phyloP scores from a whole-genome alignment of 805 yeast genomes.

The Suhomyces emberorum region DNA sequence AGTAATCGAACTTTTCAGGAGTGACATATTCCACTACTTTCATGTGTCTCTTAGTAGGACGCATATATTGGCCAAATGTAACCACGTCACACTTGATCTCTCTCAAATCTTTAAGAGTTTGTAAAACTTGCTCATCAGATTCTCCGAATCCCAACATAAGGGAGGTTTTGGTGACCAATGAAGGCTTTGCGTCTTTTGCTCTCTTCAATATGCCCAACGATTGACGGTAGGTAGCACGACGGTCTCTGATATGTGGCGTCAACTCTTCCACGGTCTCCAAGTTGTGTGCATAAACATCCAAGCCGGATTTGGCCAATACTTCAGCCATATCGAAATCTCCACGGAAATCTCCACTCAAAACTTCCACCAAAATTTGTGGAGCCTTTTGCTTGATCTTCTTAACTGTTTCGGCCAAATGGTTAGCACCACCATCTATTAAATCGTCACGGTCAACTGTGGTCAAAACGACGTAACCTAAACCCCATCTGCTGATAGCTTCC shows the following conservation, averaged over 20 bases:
- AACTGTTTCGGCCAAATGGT: slow-evolving; percentile 88
- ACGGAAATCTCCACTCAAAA: slow-evolving; percentile 90
- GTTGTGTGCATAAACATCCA: slow-evolving; percentile 97
- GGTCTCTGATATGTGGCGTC: slow-evolving; percentile 93
- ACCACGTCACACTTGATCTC: slow-evolving; percentile 83
- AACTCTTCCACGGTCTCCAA: slow-evolving; percentile 93
- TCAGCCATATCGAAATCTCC: slow-evolving; percentile 84
- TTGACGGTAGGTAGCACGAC: slow-evolving; percentile 94
- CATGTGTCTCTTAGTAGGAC: slow-evolving; percentile 98
- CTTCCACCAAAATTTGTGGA: slow-evolving; percentile 89
- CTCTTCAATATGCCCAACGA: slow-evolving; percentile 70
- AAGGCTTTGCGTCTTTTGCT: slow-evolving; percentile 76
- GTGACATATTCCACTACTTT: slow-evolving; percentile 92
- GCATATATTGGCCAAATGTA: slow-evolving; percentile 98
- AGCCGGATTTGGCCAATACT: slow-evolving; percentile 76
- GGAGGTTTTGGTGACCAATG: slow-evolving; percentile 86
- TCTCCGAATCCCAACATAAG: slow-evolving; percentile 97
- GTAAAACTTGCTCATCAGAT: slow-evolving; percentile 81
- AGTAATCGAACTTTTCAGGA: slow-evolving; percentile 91
- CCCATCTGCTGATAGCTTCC: slow-evolving; percentile 96
- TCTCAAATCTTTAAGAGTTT: slow-evolving; percentile 74
- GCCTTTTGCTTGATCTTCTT: slow-evolving; percentile 78
- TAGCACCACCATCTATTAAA: slow-evolving; percentile 86
- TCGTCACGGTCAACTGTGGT: slow-evolving; percentile 99
- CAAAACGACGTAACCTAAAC: slow-evolving; percentile 93